phyloP scores from a whole-genome alignment of 805 yeast genomes.

The Lachancea kluyveri region DNA sequence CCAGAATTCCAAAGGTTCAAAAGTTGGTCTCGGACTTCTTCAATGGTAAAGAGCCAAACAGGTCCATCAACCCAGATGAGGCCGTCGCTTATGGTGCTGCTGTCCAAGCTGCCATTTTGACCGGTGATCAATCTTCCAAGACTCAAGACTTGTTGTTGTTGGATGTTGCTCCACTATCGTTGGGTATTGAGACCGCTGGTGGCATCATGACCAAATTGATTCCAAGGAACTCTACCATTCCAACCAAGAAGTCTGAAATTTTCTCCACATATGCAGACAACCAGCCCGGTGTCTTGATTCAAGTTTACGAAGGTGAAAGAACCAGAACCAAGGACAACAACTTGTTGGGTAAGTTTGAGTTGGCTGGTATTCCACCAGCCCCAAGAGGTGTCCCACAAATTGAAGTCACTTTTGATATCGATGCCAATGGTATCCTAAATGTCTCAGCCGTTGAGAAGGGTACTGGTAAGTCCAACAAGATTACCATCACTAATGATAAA shows the following conservation, averaged over 20 bases:
- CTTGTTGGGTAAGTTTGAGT: slow-evolving; percentile 94
- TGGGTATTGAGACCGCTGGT: slow-evolving; percentile 99
- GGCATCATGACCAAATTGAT: slow-evolving; percentile 98
- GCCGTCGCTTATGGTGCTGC: slow-evolving; percentile 99
- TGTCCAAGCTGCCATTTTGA: slow-evolving; percentile 93
- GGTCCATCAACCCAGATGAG: slow-evolving; percentile 96
- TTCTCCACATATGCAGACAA: slow-evolving; percentile 97
- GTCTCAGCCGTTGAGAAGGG: slow-evolving; percentile 97
- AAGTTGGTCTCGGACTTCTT: slow-evolving; percentile 93
- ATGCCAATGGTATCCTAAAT: slow-evolving; percentile 95
- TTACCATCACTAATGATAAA: slow-evolving; percentile 96
- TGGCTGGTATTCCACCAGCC: slow-evolving; percentile 95
- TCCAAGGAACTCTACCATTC: slow-evolving; percentile 94
- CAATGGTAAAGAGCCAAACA: slow-evolving; percentile 96
- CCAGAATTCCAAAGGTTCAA: slow-evolving; percentile 97
- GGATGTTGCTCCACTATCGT: slow-evolving; percentile 95
- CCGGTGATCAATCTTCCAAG: slow-evolving; percentile 94
- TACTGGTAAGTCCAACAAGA: slow-evolving; percentile 95
- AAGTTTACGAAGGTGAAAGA: slow-evolving; percentile 98
- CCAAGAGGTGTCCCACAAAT: slow-evolving; percentile 99
- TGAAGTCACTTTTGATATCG: slow-evolving; percentile 95
- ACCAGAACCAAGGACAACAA: slow-evolving; percentile 93
- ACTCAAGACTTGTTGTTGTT: slow-evolving; percentile 90
- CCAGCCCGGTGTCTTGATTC: slow-evolving; percentile 98
- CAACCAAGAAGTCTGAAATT: slow-evolving; percentile 94